A percentile compares a stretch with the other conserved stretches of the same genome.
These are phyloP conservation scores for Picochlorum sp. DNA, from an alignment of 139 green algal species.

Conservation along the genomic window DNA sequence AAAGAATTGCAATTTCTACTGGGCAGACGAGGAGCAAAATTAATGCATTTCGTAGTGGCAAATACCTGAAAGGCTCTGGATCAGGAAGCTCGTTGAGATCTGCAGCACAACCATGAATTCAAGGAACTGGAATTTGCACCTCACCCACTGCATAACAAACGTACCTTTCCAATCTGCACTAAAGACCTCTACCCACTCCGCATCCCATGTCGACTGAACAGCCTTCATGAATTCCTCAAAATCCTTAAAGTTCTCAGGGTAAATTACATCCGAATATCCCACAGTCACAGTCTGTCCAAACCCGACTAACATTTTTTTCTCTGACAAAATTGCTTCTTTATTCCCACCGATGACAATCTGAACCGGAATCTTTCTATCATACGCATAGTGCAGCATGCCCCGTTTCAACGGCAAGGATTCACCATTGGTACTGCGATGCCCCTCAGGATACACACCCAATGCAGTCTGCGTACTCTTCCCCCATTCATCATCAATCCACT, in stretches of 20 bases:
- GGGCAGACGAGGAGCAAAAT: slow-evolving; percentile 1
- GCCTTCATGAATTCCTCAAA: slow-evolving; percentile 53
- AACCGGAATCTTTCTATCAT: slow-evolving; percentile 61
- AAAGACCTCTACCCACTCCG: slow-evolving; percentile 44
- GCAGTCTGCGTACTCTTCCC: slow-evolving; percentile 16
- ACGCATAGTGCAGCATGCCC: slow-evolving; percentile 82
- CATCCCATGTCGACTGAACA: slow-evolving; percentile 50
- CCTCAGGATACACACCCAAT: slow-evolving; percentile 33
- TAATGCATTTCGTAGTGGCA: background rate
- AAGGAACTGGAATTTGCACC: background rate
- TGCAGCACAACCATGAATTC: background rate
- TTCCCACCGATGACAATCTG: slow-evolving; percentile 61
- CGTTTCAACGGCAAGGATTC: slow-evolving; percentile 73
- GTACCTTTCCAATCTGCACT: slow-evolving; percentile 3
- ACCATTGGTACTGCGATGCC: slow-evolving; percentile 54
- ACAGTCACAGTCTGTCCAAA: slow-evolving; percentile 24
- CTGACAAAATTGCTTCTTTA: slow-evolving; percentile 55
- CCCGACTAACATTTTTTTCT: slow-evolving; percentile 11
- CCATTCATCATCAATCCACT: slow-evolving; percentile 30
- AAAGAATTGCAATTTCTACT: background rate
- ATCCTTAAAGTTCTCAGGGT: slow-evolving; percentile 26
- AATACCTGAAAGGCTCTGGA: background rate
- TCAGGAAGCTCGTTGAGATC: slow-evolving; percentile 6
- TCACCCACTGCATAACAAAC: background rate
- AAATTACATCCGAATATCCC: slow-evolving; percentile 37